These are phyloP conservation scores for Gorgonomyces haynaldii DNA, from an alignment of 192 early-diverging fungal species.

Conservation along the genomic window DNA sequence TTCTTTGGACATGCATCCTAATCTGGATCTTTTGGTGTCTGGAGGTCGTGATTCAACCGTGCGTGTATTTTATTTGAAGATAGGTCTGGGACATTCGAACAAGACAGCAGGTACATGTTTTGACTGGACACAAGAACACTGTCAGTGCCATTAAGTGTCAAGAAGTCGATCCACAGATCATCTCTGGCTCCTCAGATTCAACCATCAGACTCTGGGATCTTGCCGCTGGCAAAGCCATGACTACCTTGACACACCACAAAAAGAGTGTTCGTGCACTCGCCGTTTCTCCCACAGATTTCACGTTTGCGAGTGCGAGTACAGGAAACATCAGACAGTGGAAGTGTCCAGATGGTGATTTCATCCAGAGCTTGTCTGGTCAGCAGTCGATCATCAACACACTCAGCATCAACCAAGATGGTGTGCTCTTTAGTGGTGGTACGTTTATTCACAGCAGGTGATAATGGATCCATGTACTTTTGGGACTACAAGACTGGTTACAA, in stretches of 20 bases:
- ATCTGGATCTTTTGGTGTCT: constrained; percentile 87
- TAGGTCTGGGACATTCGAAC: constrained; percentile 98
- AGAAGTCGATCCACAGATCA: constrained; percentile 92
- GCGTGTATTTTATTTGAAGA: constrained; percentile 13
- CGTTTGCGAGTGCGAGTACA: constrained; percentile 71
- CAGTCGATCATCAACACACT: constrained; percentile 85
- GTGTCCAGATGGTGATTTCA: constrained; percentile 86
- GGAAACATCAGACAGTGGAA: constrained; percentile 98
- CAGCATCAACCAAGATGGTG: constrained; percentile 78
- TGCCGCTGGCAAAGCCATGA: constrained; percentile 89
- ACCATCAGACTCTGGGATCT: constrained; percentile 96
- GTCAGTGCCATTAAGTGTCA: constrained; percentile 82
- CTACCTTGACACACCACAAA: constrained; percentile 94
- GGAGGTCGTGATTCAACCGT: constrained; percentile 90
- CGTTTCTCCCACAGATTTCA: constrained; percentile 85
- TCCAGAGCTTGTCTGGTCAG: constrained; percentile 85
- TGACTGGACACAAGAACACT: constrained; percentile 79
- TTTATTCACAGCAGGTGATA: constrained; percentile 51
- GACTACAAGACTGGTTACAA: constrained; percentile 94
- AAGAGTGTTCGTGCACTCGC: constrained; percentile 89
- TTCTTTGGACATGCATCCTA: constrained; percentile 81
- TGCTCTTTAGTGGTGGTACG: constrained; percentile 85
- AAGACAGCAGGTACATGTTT: constrained; percentile 77
- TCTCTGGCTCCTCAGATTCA: constrained; percentile 85
- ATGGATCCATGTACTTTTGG: constrained; percentile 94